Evolutionary conservation across 2,329 filamentous ascomycete genomes (phyloP), one percentile per base, ranked within the genome.

Genomic region (Elsinoe ampelina): DNA sequence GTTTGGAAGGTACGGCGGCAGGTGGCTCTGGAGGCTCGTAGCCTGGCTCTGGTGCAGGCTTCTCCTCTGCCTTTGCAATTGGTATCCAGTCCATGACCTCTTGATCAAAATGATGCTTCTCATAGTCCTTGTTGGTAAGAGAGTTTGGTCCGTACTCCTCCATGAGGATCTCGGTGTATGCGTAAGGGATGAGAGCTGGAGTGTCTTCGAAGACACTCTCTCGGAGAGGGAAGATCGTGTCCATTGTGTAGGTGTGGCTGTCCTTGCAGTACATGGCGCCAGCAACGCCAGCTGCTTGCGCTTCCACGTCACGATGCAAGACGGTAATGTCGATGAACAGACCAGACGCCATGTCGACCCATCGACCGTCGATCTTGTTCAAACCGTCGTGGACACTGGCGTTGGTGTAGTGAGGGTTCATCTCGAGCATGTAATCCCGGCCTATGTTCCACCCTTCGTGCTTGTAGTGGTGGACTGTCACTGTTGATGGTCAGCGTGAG

Each of bases 281-380:
- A 8, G 68, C 54, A 1, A 68, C 57, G 0, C 76, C 77, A 3
- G 65, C 58, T 0, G 65, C 64, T 45, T 73, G 67, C 5, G 68
- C 70, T 0, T 68, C 68, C 13, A 70, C 62, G 59, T 80, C 75
- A 10, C 71, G 71, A 52, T 79, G 72, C 4, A 83, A 70, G 5
- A 79, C 77, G 0, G 80, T 83, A 59, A 84, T 81, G 63, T 84
- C 81, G 61, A 84, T 82, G 62, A 81, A 84, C 0, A 83, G 66
- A 0, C 81, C 81, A 0, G 77, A 81, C 0, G 75, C 70, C 17
- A 72, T 81, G 63, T 83, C 80, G 59, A 83, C 81, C 80, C 80
- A 84, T 19, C 81, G 72, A 8, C 76, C 80, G 63, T 84, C 80
- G 55, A 84, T 83, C 32, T 77, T 72, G 59, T 84, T 84, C 50